These are phyloP conservation scores for Cyclostephanos tholiformis DNA, from an alignment of 108 stramenopile species.

Conservation along the genomic window DNA sequence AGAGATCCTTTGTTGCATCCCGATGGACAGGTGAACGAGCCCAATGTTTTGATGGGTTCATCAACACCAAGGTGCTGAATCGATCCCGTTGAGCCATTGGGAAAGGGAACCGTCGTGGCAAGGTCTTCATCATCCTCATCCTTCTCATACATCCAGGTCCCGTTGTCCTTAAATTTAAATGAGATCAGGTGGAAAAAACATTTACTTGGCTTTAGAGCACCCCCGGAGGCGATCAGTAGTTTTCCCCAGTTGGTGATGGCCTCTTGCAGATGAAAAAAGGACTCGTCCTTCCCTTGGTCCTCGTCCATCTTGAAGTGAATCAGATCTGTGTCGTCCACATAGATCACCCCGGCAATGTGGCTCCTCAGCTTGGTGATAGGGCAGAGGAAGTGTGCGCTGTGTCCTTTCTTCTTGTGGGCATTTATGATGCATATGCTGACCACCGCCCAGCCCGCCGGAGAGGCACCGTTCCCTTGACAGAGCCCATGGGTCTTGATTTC, in stretches of 20 bases:
- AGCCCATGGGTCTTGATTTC: background rate
- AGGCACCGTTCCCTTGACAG: background rate
- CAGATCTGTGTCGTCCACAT: background rate
- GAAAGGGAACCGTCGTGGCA: constrained; percentile 12
- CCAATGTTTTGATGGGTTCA: constrained; percentile 12
- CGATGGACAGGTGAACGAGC: background rate
- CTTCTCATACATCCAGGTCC: constrained; percentile 15
- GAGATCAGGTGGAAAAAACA: constrained; percentile 23
- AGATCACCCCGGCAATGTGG: background rate
- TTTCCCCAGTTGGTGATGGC: constrained; percentile 15
- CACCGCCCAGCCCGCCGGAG: too few species aligned
- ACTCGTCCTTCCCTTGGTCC: background rate
- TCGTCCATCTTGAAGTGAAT: background rate
- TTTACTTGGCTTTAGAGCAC: constrained; percentile 10
- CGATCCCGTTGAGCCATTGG: background rate
- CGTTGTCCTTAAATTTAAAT: constrained; percentile 3
- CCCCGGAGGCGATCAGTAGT: constrained; percentile 17
- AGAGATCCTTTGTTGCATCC: background rate
- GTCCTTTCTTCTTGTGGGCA: background rate
- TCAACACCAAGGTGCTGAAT: constrained; percentile 18
- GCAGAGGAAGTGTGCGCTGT: background rate
- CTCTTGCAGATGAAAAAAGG: background rate
- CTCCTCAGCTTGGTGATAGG: background rate
- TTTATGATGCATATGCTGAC: too few species aligned
- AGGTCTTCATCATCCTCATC: constrained; percentile 5